Evolutionary conservation across 495 filamentous ascomycete genomes (phyloP).

Genomic region (Recurvomyces mirabilis): DNA sequence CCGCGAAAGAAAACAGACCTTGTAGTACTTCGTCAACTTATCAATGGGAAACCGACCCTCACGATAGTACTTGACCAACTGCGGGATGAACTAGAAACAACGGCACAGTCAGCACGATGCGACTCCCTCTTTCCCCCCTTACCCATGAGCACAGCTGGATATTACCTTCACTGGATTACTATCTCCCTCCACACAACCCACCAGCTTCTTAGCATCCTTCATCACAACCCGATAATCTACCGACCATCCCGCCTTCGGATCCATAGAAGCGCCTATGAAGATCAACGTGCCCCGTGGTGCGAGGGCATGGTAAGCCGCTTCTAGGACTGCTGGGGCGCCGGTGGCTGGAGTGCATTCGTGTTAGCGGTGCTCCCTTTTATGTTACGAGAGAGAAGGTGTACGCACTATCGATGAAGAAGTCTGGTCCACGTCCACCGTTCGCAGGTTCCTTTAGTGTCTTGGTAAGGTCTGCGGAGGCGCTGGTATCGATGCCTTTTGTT

Average conservation of each 20-base stretch:
- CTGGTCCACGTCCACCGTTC: constrained; percentile 11
- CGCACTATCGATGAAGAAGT: background rate
- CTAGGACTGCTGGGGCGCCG: constrained; percentile 11
- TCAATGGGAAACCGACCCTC: constrained; percentile 27
- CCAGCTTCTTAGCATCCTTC: constrained; percentile 7
- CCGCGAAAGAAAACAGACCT: constrained; percentile 42
- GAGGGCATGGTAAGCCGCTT: constrained; percentile 4
- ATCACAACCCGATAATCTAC: constrained; percentile 18
- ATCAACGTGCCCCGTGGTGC: background rate
- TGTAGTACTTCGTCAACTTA: constrained; percentile 29
- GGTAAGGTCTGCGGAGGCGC: background rate
- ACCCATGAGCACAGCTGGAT: no score
- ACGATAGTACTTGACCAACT: constrained; percentile 23
- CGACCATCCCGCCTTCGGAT: constrained; percentile 12
- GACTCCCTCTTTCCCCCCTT: background rate
- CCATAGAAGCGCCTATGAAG: constrained; percentile 2
- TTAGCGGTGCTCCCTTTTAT: background rate
- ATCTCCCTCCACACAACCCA: constrained; percentile 13
- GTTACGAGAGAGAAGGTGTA: background rate
- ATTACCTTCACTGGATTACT: constrained; percentile 1
- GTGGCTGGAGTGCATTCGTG: constrained; percentile 9
- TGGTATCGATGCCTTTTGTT: constrained; percentile 19
- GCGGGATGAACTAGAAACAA: constrained; percentile 6
- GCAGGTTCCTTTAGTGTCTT: background rate
- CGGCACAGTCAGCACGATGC: background rate